These are phyloP conservation scores for Jasminum sambac DNA, from an alignment of 257 asterid species.

Conservation along the genomic window DNA sequence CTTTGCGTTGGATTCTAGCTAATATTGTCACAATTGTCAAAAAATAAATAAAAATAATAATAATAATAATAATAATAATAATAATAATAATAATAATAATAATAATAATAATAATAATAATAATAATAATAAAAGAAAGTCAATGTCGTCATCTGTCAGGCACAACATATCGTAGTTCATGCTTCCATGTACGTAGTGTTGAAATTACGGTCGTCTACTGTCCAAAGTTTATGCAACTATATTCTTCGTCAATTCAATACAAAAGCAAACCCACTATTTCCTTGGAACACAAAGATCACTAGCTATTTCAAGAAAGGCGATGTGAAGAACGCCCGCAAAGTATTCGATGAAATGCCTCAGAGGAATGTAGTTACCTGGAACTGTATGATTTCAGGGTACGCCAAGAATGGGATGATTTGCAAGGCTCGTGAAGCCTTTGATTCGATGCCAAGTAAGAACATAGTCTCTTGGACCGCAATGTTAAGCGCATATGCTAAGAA, in stretches of 20 bases:
- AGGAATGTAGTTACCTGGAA: slow-evolving; percentile 70
- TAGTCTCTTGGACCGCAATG: slow-evolving; percentile 81
- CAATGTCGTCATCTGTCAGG: neutral
- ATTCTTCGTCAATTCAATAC: slow-evolving; percentile 26
- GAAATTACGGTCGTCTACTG: slow-evolving; percentile 20
- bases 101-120: no score
- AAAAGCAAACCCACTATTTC: slow-evolving; percentile 40
- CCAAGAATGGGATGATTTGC: slow-evolving; percentile 49
- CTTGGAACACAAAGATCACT: slow-evolving; percentile 47
- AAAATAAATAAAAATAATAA: no score
- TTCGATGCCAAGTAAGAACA: slow-evolving; percentile 60
- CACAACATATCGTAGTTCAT: neutral
- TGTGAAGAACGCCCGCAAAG: slow-evolving; percentile 38
- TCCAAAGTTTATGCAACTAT: slow-evolving; percentile 18
- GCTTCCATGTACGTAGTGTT: slow-evolving; percentile 20
- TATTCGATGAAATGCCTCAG: slow-evolving; percentile 74
- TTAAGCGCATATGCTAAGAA: slow-evolving; percentile 73
- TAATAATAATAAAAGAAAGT: no score
- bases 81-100: no score
- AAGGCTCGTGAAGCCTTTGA: slow-evolving; percentile 60
- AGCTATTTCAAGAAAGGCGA: slow-evolving; percentile 42
- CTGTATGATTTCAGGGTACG: slow-evolving; percentile 76
- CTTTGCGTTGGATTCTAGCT: no score
- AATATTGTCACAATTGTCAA: no score
- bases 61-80: no score